Percentiles rank a stretch among this genome's conserved stretches.
Evolutionary conservation across 2,329 filamentous ascomycete genomes (phyloP).

Genomic region (Claviceps quebecensis): DNA sequence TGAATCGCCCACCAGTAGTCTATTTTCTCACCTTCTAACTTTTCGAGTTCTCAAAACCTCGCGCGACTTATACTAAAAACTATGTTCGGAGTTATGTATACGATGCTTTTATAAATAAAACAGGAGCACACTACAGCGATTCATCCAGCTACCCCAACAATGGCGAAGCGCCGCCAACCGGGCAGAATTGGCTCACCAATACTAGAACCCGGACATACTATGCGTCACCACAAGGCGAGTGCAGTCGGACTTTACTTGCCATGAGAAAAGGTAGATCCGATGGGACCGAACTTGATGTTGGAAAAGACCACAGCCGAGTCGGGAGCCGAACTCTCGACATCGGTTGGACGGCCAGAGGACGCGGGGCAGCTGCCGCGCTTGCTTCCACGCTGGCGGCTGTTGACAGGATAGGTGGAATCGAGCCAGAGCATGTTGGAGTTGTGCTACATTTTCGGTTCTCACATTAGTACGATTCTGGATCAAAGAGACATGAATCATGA

Average conservation of each 20-base stretch:
- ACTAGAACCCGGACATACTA: too few species aligned
- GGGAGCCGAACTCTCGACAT: constrained; percentile 31
- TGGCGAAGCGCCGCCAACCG: too few species aligned
- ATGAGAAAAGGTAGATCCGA: constrained; percentile 34
- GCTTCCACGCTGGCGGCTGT: background rate
- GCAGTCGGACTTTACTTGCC: background rate
- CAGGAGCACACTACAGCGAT: background rate
- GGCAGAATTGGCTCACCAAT: too few species aligned
- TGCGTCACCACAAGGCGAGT: too few species aligned
- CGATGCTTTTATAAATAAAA: background rate
- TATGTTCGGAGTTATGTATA: background rate
- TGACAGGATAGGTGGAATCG: background rate
- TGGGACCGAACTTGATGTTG: constrained; percentile 43
- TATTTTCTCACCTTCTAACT: background rate
- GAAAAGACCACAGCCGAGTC: constrained; percentile 40
- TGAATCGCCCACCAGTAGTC: too few species aligned
- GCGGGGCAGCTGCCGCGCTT: constrained; percentile 17
- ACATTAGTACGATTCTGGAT: background rate
- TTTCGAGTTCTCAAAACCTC: too few species aligned
- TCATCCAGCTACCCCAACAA: background rate
- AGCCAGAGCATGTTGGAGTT: constrained; percentile 42
- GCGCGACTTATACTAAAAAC: background rate
- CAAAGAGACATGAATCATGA: background rate
- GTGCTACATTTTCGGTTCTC: constrained; percentile 22
- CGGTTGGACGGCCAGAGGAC: constrained; percentile 8